A percentile compares a stretch with the other conserved stretches of the same genome.
Conservation (phyloP, 2,329 filamentous ascomycete genomes). For the Sporothrix variecibatus region DNA sequence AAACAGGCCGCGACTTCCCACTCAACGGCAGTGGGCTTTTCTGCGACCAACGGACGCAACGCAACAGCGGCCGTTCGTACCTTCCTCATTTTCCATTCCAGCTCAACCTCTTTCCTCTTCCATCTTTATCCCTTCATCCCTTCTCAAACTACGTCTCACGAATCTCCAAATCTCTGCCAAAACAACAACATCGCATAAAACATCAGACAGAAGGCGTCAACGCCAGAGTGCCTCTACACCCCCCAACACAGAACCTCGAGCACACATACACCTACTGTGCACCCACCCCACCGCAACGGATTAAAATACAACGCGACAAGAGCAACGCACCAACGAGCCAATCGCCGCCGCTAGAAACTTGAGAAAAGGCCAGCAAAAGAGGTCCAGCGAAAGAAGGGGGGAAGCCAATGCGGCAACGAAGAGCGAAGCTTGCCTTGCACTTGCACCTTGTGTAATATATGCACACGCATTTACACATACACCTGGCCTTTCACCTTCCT, state of each 20-base stretch:
- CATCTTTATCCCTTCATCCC: not conserved
- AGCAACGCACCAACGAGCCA: constrained; percentile 15
- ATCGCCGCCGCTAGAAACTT: constrained; percentile 21
- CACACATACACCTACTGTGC: not conserved
- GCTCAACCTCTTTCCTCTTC: not conserved
- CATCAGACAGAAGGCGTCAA: not conserved
- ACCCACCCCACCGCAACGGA: constrained; percentile 11
- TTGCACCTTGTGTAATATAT: not conserved
- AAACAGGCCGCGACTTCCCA: constrained; percentile 15
- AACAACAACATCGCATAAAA: not conserved
- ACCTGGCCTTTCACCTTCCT: constrained; percentile 22
- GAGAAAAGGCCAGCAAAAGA: not conserved
- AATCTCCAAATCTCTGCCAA: not conserved
- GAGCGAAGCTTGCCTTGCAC: not conserved
- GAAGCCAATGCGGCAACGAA: constrained; percentile 15
- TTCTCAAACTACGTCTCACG: not conserved
- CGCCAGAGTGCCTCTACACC: not conserved
- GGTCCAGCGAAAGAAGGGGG: not conserved
- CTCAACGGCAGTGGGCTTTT: not conserved
- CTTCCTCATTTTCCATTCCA: constrained; percentile 8
- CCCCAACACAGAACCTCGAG: not conserved
- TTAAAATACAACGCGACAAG: constrained; percentile 30
- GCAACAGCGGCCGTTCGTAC: constrained; percentile 4
- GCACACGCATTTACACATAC: constrained; percentile 7
- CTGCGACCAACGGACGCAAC: not conserved